Conservation (phyloP, 2,329 filamentous ascomycete genomes). For the Peltaster fructicola region DNA sequence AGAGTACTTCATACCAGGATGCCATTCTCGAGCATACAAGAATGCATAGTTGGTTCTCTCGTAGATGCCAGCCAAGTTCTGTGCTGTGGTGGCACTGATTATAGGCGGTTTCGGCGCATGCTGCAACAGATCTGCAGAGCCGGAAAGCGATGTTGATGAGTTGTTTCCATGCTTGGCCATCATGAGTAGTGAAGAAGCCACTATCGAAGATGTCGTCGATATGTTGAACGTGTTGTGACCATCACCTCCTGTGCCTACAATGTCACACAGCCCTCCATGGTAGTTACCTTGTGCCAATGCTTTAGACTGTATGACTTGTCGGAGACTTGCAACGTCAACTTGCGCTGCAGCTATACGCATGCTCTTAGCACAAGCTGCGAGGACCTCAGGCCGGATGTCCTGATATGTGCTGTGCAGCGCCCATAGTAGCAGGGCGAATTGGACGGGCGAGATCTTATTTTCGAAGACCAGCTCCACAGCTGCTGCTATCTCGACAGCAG, state of each 20-base stretch:
- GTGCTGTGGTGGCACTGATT: slow-evolving; percentile 55
- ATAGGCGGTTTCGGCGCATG: slow-evolving; percentile 59
- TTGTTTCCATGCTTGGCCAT: slow-evolving; percentile 93
- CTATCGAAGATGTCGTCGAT: slow-evolving; percentile 82
- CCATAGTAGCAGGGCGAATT: slow-evolving; percentile 73
- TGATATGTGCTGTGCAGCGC: slow-evolving; percentile 80
- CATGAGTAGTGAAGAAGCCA: slow-evolving; percentile 69
- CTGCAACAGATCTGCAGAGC: slow-evolving; percentile 79
- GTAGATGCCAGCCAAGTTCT: slow-evolving; percentile 57
- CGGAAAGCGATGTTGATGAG: slow-evolving; percentile 86
- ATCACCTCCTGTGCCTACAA: slow-evolving; percentile 93
- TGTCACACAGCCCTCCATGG: slow-evolving; percentile 73
- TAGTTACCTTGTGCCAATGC: slow-evolving; percentile 56
- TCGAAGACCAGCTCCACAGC: slow-evolving; percentile 86
- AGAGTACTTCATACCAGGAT: slow-evolving; percentile 83
- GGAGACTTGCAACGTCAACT: slow-evolving; percentile 48
- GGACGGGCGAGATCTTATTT: slow-evolving; percentile 70
- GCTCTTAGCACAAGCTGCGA: slow-evolving; percentile 63
- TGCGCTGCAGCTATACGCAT: slow-evolving; percentile 68
- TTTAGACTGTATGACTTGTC: slow-evolving; percentile 40
- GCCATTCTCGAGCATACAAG: slow-evolving; percentile 88
- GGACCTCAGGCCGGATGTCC: slow-evolving; percentile 68
- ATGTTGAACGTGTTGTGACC: slow-evolving; percentile 98
- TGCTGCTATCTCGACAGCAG: slow-evolving; percentile 68
- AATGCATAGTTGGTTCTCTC: slow-evolving; percentile 77